A percentile compares a stretch with the other conserved stretches of the same genome.
Conservation (phyloP, 139 green algal genomes). For the Picochlorum sp. region DNA sequence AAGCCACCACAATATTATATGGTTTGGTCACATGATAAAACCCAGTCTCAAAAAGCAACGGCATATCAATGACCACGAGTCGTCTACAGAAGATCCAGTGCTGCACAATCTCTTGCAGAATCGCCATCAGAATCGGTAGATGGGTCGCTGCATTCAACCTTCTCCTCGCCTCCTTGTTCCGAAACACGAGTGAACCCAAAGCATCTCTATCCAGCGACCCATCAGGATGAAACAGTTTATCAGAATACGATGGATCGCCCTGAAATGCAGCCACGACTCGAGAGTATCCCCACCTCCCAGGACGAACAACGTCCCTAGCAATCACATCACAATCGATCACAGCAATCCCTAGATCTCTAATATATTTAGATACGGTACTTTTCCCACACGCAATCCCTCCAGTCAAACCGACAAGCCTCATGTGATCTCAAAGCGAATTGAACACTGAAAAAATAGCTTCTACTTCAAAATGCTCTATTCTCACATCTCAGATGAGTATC, state of each 20-base stretch:
- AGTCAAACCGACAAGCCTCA: slow-evolving; percentile 71
- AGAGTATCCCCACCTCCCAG: slow-evolving; percentile 56
- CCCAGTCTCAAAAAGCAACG: slow-evolving; percentile 74
- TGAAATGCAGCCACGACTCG: slow-evolving; percentile 54
- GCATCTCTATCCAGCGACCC: slow-evolving; percentile 55
- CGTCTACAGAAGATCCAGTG: slow-evolving; percentile 36
- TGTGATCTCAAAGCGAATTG: slow-evolving; percentile 17
- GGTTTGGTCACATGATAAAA: slow-evolving; percentile 25
- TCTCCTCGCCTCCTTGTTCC: slow-evolving; percentile 27
- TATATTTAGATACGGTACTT: slow-evolving; percentile 38
- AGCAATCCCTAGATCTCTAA: slow-evolving; percentile 30
- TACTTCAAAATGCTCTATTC: too few species aligned
- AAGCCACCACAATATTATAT: slow-evolving; percentile 46
- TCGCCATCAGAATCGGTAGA: slow-evolving; percentile 40
- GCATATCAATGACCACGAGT: slow-evolving; percentile 70
- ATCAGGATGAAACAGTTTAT: slow-evolving; percentile 14
- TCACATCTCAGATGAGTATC: too few species aligned
- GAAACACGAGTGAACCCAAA: slow-evolving; percentile 58
- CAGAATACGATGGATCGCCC: neutral
- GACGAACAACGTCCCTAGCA: slow-evolving; percentile 31
- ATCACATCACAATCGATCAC: slow-evolving; percentile 72
- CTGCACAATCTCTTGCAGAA: slow-evolving; percentile 34
- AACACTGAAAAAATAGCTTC: too few species aligned
- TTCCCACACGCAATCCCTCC: slow-evolving; percentile 83
- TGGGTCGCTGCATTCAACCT: slow-evolving; percentile 68